phyloP scores from a whole-genome alignment of 352 stramenopile species.

The Phytophthora vignae region DNA sequence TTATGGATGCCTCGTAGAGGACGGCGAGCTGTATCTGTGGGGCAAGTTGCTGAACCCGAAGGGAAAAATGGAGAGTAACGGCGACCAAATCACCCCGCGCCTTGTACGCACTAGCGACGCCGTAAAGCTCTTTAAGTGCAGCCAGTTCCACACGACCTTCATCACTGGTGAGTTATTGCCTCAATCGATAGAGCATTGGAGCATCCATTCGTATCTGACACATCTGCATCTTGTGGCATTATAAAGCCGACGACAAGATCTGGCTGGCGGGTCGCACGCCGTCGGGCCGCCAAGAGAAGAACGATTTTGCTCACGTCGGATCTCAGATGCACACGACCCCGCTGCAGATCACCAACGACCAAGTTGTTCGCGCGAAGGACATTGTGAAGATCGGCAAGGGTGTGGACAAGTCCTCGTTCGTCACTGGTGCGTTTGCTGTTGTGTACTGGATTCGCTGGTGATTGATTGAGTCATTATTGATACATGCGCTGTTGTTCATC shows the following conservation, averaged over 20 bases:
- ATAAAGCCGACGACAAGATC: conserved; percentile 71
- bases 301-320: conserved; percentile 64
- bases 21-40: conserved; percentile 87
- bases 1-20: conserved; percentile 37
- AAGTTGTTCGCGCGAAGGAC: conserved; percentile 48
- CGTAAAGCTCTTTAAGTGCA: conserved; percentile 76
- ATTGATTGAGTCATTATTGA: conserved; percentile 10
- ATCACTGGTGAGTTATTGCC: conserved; percentile 62
- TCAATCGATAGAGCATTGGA: not conserved
- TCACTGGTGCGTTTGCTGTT: conserved; percentile 50
- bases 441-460: not conserved
- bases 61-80: conserved; percentile 62
- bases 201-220: conserved; percentile 6
- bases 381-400: conserved; percentile 79
- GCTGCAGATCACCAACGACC: conserved; percentile 70
- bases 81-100: conserved; percentile 79
- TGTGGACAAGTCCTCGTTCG: conserved; percentile 77
- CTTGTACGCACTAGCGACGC: conserved; percentile 74
- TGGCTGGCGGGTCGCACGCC: conserved; percentile 84
- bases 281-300: conserved; percentile 65
- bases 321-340: conserved; percentile 76
- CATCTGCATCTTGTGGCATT: conserved; percentile 6
- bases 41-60: conserved; percentile 84
- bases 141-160: conserved; percentile 87
- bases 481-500: not conserved